phyloP scores from a whole-genome alignment of 805 yeast genomes.

The Teunomyces pallodes region DNA sequence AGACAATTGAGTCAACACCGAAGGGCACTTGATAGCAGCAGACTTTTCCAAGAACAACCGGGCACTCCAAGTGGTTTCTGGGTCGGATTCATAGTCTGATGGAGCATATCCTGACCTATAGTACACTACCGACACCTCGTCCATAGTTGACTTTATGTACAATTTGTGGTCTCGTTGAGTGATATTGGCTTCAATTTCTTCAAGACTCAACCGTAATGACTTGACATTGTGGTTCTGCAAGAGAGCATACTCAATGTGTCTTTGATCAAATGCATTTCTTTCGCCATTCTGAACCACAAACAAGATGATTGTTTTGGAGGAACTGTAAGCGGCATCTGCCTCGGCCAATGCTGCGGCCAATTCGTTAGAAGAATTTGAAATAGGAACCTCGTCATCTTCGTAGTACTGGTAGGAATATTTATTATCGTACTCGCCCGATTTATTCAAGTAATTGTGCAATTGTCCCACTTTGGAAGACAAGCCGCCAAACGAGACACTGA shows the following conservation, averaged over 20 bases:
- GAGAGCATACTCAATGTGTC: conserved; percentile 72
- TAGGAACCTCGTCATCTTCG: conserved; percentile 53
- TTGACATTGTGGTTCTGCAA: conserved; percentile 54
- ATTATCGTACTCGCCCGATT: conserved; percentile 51
- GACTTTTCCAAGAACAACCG: conserved; percentile 71
- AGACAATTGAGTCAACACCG: conserved; percentile 80
- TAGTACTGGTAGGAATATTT: conserved; percentile 43
- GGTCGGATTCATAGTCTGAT: conserved; percentile 57
- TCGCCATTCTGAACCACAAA: conserved; percentile 84
- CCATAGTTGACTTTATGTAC: conserved; percentile 50
- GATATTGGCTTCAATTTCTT: conserved; percentile 49
- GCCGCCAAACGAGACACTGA: conserved; percentile 94
- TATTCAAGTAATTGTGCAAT: conserved; percentile 67
- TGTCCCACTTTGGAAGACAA: conserved; percentile 76
- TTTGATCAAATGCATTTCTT: conserved; percentile 88
- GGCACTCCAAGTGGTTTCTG: conserved; percentile 71
- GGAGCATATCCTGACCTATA: conserved; percentile 91
- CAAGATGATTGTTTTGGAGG: conserved; percentile 53
- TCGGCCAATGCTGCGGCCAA: conserved; percentile 69
- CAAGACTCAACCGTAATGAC: conserved; percentile 66
- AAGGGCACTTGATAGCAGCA: conserved; percentile 87
- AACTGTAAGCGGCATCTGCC: conserved; percentile 59
- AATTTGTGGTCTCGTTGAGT: conserved; percentile 46
- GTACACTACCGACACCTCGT: conserved; percentile 84
- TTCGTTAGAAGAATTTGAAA: conserved; percentile 59